Evolutionary conservation across 2,329 filamentous ascomycete genomes (phyloP), one percentile per base, ranked within the genome.

Genomic region (Botrytis fabae): DNA sequence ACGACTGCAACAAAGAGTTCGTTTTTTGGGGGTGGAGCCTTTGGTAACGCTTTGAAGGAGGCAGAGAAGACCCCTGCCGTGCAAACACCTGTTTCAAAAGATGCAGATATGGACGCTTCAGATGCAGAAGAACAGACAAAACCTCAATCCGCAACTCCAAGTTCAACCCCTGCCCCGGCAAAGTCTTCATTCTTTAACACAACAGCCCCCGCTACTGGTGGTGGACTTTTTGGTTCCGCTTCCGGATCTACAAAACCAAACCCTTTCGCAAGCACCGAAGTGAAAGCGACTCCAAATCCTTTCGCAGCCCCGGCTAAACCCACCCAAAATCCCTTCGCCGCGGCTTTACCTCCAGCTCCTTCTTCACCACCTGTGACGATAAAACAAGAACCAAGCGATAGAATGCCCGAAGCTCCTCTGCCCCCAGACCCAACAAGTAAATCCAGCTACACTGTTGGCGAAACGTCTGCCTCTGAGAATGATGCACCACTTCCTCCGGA

Each of bases 1-100:
- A 80, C 82, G 35, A 80, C 81, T 35, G 80, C 81, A n/a, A 77
- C 80, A 32, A 81, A 82, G n/a, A 83, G 84, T 20, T 84, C 85
- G 8, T 85, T 92, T 76, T 92, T 93, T 78, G 70, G 63, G 12
- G 88, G 88, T n/a, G 84, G 83, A 70, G 86, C 83, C 16, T 92
- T 93, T 80, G 85, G 86, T 10, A 86, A 87, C 73, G 87, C 87
- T 22, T 83, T 93, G 42, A 85, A 83, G 18, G 86, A 87, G 62
- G 78, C 82, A 35, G 84, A 85, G 73, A 79, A 83, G 46, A 75
- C 80, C 35, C 78, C 77, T 25, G 32, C 73, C 16, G 72, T 73
- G 32, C 62, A 76, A 65, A 54, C 71, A 51, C 76, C 79, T 46
- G 74, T 76, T 51, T 78, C 79, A 0, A 87, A 86, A 77, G 88